These are phyloP conservation scores for Anethum foeniculum DNA, from an alignment of 140 eudicot species.

Conservation along the genomic window DNA sequence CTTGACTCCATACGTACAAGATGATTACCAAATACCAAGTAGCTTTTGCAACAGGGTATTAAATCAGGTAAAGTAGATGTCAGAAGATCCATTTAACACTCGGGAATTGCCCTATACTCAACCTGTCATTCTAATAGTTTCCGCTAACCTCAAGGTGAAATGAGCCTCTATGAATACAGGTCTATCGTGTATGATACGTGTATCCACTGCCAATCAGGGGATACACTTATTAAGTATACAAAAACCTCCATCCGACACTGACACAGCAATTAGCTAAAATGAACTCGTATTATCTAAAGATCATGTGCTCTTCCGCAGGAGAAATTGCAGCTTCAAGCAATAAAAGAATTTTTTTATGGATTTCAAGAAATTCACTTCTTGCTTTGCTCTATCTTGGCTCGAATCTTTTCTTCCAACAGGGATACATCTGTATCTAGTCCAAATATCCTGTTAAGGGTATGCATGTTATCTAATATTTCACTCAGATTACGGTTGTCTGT, in stretches of 20 bases:
- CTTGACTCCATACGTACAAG: not conserved
- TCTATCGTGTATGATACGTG: not conserved
- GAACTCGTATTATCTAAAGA: not conserved
- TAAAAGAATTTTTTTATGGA: not conserved
- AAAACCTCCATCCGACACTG: not conserved
- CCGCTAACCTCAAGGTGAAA: not conserved
- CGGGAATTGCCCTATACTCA: not conserved
- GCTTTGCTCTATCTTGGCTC: conserved; percentile 55
- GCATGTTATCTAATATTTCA: conserved; percentile 78
- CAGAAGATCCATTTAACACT: not conserved
- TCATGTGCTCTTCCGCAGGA: conserved; percentile 1
- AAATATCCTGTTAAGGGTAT: conserved; percentile 62
- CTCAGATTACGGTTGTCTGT: conserved; percentile 32
- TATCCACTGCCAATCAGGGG: not conserved
- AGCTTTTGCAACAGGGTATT: not conserved
- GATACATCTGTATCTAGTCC: conserved; percentile 58
- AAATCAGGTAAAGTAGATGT: not conserved
- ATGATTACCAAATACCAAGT: not conserved
- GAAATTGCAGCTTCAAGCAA: not conserved
- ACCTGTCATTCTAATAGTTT: not conserved
- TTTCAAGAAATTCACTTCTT: conserved; percentile 20
- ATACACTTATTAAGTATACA: not conserved
- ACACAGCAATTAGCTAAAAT: not conserved
- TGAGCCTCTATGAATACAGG: not conserved
- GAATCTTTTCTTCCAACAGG: conserved; percentile 54